Evolutionary conservation across 345 rosid species (phyloP), one percentile per base, ranked within the genome.

Genomic region (Moricandia arvensis): DNA sequence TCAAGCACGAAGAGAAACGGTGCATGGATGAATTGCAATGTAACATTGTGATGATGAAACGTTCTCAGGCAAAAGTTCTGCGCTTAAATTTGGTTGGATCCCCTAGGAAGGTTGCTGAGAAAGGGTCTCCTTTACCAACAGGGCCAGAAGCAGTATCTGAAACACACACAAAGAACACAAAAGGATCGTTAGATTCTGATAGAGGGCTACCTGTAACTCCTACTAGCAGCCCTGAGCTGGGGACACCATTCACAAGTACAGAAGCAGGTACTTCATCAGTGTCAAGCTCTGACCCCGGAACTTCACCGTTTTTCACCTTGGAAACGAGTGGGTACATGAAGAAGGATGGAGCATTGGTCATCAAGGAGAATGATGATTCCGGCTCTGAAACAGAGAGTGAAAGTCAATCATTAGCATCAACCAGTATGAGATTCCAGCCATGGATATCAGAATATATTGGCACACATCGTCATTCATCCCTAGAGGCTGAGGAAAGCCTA

Each of bases 21-120:
- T 91, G 98, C 87, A 89, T 90, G 85, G 99, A 96, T 74, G 98
- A 93, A 80, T 80, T 96, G 78, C 97, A 96, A 57, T 96, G 99
- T 78, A 96, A 96, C 87, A 93, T 96, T 77, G 97, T 91, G 79
- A 93, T 87, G 35, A 93, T 93, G 91, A 96, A 91, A 83, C 93
- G 88, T 49, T 88, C 98, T 64, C 96, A 88, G 71, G 88, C 97
- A 0, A 93, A 96, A 84, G 91, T 96, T 78, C 87, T 96, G 30
- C 97, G 99, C 61, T 84, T 96, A 85, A 93, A 91, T 84, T 85
- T 96, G 84, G 91, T 87, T 71, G 97, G 98, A 66, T 79, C 87
- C 2, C 81, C 95, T 8, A 86, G 68, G 74, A 80, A 85, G 54
- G 88, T 82, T 75, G 81, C 83, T 68, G 91, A 82, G 58, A 82